phyloP scores from a whole-genome alignment of 495 filamentous ascomycete genomes.

The Bryoglossum gracile region DNA sequence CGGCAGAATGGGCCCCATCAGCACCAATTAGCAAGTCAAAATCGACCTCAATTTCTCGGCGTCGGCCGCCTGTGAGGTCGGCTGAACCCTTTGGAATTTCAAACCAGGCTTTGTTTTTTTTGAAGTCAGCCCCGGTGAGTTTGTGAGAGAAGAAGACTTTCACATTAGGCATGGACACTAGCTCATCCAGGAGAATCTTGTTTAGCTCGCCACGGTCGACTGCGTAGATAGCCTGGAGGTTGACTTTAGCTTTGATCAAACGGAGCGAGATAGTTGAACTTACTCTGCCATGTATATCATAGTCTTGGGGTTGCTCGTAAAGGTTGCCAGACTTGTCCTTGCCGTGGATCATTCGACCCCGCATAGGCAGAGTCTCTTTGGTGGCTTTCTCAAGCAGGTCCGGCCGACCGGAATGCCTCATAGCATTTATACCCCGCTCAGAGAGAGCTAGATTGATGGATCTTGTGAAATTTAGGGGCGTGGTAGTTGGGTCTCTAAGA shows the following conservation, averaged over 20 bases:
- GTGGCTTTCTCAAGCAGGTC: constrained; percentile 68
- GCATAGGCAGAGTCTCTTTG: constrained; percentile 78
- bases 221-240: constrained; percentile 38
- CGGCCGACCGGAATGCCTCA: constrained; percentile 55
- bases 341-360: constrained; percentile 95
- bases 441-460: constrained; percentile 96
- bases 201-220: constrained; percentile 77
- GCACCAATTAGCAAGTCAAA: constrained; percentile 95
- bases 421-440: constrained; percentile 85
- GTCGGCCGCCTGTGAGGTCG: not conserved
- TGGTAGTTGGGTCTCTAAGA: constrained; percentile 74
- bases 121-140: constrained; percentile 79
- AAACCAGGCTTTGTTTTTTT: constrained; percentile 76
- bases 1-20: constrained; percentile 88
- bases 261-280: constrained; percentile 9
- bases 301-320: constrained; percentile 73
- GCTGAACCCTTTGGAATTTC: constrained; percentile 38
- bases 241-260: constrained; percentile 4
- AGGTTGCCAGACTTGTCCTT: constrained; percentile 53
- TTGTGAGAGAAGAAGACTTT: constrained; percentile 89
- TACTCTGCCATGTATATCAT: constrained; percentile 86
- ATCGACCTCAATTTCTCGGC: constrained; percentile 51
- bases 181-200: constrained; percentile 74
- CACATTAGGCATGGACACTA: constrained; percentile 78
- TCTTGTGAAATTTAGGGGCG: constrained; percentile 89